Evolutionary conservation across 495 filamentous ascomycete genomes (phyloP), one percentile per base, ranked within the genome.

Genomic region (Pseudevernia furfuracea): DNA sequence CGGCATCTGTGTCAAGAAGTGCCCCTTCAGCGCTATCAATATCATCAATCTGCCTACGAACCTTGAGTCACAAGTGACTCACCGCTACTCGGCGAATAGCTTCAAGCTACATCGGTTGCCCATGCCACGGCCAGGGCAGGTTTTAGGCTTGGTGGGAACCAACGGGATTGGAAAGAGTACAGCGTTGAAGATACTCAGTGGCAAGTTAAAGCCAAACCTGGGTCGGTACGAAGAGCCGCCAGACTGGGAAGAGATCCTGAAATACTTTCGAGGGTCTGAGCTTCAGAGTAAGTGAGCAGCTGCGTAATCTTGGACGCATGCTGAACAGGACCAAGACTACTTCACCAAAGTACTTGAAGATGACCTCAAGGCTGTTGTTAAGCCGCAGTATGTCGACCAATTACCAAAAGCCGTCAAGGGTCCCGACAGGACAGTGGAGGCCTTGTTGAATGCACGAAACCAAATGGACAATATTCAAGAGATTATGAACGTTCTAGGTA

Each of bases 161-260:
- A 97, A 98, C 85, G 94, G 94, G 89, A 98, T 97, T 72, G 94
- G 94, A 76, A 97, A 98, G 83, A 96, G 92, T 78, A 97, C 94
- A 0, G 94, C 94, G 2, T 80, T 98, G 74, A 97, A 97, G 80
- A 97, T 98, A 73, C 85, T 98, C 68, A 94, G 91, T 71, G 94
- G 94, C 65, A 98, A 97, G 77, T 81, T 97, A 67, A 98, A 98
- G 86, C 94, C 94, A 58, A 98, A 98, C 72, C 76, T 98, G 71
- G 94, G 94, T 60, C 82, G 90, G 71, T 97, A 88, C 76, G 92
- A 97, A 66, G 93, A 97, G 76, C 92, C 93, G 2, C 95, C 94
- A 5, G 94, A 98, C 74, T 98, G 94, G 94, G 92, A 97, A 76
- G 95, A 97, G 77, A 96, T 97, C 59, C 81, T 98, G 78, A 95